Base-by-base conservation (phyloP, 192 early-diverging fungal species). In the Dimargaris cristalligena region DNA sequence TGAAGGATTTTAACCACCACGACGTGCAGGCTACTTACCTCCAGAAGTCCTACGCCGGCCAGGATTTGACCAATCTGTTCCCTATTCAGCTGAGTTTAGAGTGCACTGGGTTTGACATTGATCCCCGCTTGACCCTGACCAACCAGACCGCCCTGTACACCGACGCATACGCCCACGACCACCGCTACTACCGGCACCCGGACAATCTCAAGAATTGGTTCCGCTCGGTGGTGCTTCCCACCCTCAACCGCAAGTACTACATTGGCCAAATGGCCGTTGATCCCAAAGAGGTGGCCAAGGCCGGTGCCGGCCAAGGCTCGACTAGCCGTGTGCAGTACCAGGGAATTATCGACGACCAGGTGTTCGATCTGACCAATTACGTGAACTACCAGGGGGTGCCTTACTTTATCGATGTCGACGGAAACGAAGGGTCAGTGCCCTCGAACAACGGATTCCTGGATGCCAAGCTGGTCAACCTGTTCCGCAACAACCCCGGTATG, bases 291-390 rank as follows among this genome's bases (percentile, higher is more conserved):
- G 70, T 89, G 23, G 58, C 67, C 28, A 74, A 70, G 31, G 71
- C 82, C 57, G 81, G 68, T 66, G 25, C 68, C 56, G 68, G 70
- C 34, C 59, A 66, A 54, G 28, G 72, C 55, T 10, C 62, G 55
- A 60, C 68, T 32, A 49, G 71, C 45, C 60, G 63, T 58, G 41
- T 79, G 62, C 30, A 60, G 47, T 67, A 68, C 49, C 79, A 76
- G 67, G 82, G 81, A 48, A 81, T 88, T 33, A 66, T 88, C 47
- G 71, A 87, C 59, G 72, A 77, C 59, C 73, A 82, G 59, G 74
- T 90, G 31, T 90, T 80, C 54, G 88, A 90, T 60, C 57, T 90
- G 49, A 78, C 86, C 8, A 63, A 59, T 32, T 90, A 90, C 63
- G 75, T 87, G 49, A 64, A 73, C 47, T 72, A 72, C 26, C 60